Conservation (phyloP, 169 alveolate species). For the Cryptosporidium sp. region DNA sequence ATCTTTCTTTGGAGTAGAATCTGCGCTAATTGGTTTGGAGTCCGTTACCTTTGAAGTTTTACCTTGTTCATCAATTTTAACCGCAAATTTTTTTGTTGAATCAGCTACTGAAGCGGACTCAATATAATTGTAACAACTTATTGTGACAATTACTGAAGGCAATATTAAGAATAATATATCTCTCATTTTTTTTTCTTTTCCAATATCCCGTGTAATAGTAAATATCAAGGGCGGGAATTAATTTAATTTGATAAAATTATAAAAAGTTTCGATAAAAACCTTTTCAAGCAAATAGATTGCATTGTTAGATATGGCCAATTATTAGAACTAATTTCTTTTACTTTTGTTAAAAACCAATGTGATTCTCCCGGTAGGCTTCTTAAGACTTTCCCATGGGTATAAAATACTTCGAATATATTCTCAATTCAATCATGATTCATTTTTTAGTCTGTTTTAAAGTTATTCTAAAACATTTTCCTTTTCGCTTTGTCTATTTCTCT, state of each 20-base stretch:
- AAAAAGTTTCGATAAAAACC: no score
- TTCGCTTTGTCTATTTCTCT: not conserved
- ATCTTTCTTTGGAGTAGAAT: not conserved
- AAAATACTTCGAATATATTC: not conserved
- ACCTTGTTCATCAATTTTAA: not conserved
- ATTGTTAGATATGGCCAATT: not conserved
- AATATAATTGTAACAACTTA: not conserved
- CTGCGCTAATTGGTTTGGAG: not conserved
- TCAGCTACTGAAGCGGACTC: not conserved
- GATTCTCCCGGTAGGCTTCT: not conserved
- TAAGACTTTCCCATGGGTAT: not conserved
- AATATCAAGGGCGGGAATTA: not conserved
- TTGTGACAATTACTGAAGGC: not conserved
- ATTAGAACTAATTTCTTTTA: not conserved
- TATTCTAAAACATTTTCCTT: not conserved
- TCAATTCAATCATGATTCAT: not conserved
- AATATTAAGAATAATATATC: not conserved
- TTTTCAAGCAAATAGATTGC: not conserved
- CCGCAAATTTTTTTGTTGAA: not conserved
- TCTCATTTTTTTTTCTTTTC: not conserved
- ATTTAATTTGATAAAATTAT: no score
- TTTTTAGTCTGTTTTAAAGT: not conserved
- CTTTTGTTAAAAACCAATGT: not conserved
- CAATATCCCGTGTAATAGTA: no score
- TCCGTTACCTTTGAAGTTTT: not conserved